Base-by-base conservation (phyloP, 139 green algal genomes). In the Mesotaenium endlicherianum region DNA sequence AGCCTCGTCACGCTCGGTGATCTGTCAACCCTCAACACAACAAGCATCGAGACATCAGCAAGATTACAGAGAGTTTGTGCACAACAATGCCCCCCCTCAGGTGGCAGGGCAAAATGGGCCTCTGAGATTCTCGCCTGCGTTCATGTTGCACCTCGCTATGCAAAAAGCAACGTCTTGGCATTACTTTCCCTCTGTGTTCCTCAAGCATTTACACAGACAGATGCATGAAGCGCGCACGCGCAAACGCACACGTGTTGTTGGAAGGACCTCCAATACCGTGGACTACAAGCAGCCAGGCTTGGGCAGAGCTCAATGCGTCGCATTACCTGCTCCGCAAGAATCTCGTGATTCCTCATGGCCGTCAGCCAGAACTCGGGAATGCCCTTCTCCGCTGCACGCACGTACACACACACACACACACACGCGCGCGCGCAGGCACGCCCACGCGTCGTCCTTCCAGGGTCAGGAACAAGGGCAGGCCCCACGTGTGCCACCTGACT, bases 1-100 rank as follows among this genome's bases (percentile, higher is more conserved):
- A 40, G 93, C 93, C 47, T 93, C 87, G 72, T 98, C 95, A 87
- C 97, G 95, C 64, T 97, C 94, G 39, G 88, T 89, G 67, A 91
- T 91, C 77, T 89, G 84, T 14, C 41, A 6, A 36, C 20, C 6
- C 60, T 50, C 70, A 74, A 74, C 11, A 16, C 70, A 40, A 17
- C 31, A 74, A 74, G 16, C 14, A 5, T 34, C 70, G 31, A 41
- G 30, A 39, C 49, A 58, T n/a, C 49, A 16, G 49, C 16, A 58
- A 58, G 16, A n/a, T 16, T 11, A 16, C 49, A 58, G 16, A n/a
- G 49, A 58, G 49, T n/a, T n/a, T n/a, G n/a, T n/a, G n/a, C n/a
- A n/a, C n/a, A n/a, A n/a, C n/a, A n/a, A n/a, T n/a, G n/a, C n/a
- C n/a, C n/a, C n/a, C n/a, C n/a, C n/a, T n/a, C n/a, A n/a, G n/a